These are phyloP conservation scores for Patellaria atrata DNA, from an alignment of 495 filamentous ascomycete species.

Conservation along the genomic window DNA sequence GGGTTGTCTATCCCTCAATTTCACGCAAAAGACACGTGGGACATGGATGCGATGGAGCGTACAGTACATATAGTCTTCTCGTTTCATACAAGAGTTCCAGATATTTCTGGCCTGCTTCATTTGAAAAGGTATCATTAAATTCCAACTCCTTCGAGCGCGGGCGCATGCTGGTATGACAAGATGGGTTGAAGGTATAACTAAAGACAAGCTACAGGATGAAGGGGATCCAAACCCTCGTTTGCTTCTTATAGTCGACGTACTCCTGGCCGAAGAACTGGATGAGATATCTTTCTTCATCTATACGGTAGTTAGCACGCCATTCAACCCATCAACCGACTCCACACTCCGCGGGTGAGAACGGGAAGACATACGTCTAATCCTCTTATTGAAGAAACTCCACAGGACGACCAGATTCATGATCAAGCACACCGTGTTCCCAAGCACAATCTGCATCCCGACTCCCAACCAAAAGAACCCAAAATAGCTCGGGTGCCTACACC, in stretches of 20 bases:
- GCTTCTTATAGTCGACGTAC: constrained; percentile 57
- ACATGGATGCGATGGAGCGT: too few relatives aligned
- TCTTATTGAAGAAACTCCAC: constrained; percentile 64
- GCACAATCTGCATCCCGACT: constrained; percentile 77
- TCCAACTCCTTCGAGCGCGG: too few relatives aligned
- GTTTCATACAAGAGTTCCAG: too few relatives aligned
- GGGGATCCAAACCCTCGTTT: constrained; percentile 62
- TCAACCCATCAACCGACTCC: not conserved
- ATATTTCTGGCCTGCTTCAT: too few relatives aligned
- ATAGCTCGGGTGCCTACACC: constrained; percentile 74
- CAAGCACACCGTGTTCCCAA: constrained; percentile 73
- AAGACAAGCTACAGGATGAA: constrained; percentile 41
- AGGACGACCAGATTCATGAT: constrained; percentile 57
- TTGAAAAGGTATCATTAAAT: too few relatives aligned
- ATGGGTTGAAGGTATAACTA: too few relatives aligned
- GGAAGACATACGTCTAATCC: constrained; percentile 49
- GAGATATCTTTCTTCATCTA: constrained; percentile 65
- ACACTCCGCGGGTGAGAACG: not conserved
- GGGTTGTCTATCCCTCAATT: too few relatives aligned
- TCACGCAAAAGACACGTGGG: too few relatives aligned
- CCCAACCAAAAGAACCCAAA: constrained; percentile 99
- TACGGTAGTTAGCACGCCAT: too few relatives aligned
- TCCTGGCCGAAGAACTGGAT: constrained; percentile 72
- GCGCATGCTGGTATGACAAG: too few relatives aligned
- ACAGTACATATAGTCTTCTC: too few relatives aligned